Evolutionary conservation across 306 rosid genomes (phyloP), one percentile per base, ranked within the genome.

Genomic region (Inga oerstediana): DNA sequence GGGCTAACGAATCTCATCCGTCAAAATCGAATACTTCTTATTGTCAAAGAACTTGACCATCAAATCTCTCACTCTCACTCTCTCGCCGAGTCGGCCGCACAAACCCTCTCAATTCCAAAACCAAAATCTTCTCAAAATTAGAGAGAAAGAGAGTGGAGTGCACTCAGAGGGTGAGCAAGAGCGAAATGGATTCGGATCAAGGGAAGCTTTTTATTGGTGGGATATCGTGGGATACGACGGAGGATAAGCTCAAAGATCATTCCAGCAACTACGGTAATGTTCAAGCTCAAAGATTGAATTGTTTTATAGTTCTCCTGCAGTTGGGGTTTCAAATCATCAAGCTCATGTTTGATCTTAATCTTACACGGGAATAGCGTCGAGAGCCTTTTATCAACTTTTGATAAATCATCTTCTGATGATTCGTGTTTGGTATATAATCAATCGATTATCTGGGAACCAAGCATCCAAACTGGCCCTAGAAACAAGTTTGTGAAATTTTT

Each of bases 191-290:
- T 79, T 90, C 96, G 66, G 94, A 92, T 90, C 94, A 87, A 80
- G 92, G 96, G 20, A 92, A 92, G 91, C 88, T 92, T 69, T 92
- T 92, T 27, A 90, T 92, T 68, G 94, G 96, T 72, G 96, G 96
- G 84, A 90, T 90, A 80, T 92, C 96, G 9, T 92, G 96, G 96
- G 96, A 92, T 46, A 90, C 96, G 16, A 82, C 90, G 4, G 94
- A 92, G 89, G 96, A 92, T 10, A 92, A 86, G 88, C 92, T 92
- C 8, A 87, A 81, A 86, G 91, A 90, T 66, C 87, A 92, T 79
- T 92, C 90, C 34, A 76, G 81, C 81, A 83, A 77, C 86, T 92
- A 90, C 71, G 96, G 94, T n/a, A 91, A 92, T 3, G 91, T 92
- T 34, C 30, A 27, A 27, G 30, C 30, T 27, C 30, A 27, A 27